Evolutionary conservation across 75 land plant genomes (phyloP), one percentile per base, ranked within the genome.

Genomic region (Chamaecyparis obtusa): DNA sequence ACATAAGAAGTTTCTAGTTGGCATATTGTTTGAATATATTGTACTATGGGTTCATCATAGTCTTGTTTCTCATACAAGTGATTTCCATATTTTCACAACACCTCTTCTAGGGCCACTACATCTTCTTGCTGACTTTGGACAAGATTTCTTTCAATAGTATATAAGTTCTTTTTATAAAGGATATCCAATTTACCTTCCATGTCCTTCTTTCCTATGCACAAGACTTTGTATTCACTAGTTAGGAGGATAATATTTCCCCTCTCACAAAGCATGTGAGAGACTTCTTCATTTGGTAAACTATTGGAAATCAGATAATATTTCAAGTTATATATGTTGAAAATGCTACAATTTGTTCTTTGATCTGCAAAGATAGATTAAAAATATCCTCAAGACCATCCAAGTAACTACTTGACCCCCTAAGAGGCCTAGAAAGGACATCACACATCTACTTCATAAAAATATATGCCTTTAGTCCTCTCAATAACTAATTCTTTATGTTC

Each of bases 361-460:
- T 95, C 98, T 83, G 93, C 88, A 87, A 94, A 91, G 76, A 98
- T 95, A 90, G 91, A 94, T n/a, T 96, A 79, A 21, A 98, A 92
- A 85, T 98, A 98, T 36, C 99, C 97, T 72, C 99, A 95, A 89
- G 96, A 98, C 99, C 99, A 98, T 37, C 97, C 95, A 74, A 96
- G 76, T 82, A 93, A 93, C 76, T 91, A 91, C 87, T 98, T 98
- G 84, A 95, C 96, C 64, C 99, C 99, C 84, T 98, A 97, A 94
- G 96, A 98, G 74, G 99, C 99, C 99, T 97, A 96, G 88, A 98
- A 98, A 85, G 99, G 99, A 85, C 99, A 98, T 84, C 99, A 92
- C 24, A 98, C 99, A 90, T 98, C 99, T 69, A 90, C 91, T 88
- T 98, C 99, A 90, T 98, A 98, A 64, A 98, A 98, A 86, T 96